These are phyloP conservation scores for Backusella westeae DNA, from an alignment of 192 early-diverging fungal species.

Conservation along the genomic window DNA sequence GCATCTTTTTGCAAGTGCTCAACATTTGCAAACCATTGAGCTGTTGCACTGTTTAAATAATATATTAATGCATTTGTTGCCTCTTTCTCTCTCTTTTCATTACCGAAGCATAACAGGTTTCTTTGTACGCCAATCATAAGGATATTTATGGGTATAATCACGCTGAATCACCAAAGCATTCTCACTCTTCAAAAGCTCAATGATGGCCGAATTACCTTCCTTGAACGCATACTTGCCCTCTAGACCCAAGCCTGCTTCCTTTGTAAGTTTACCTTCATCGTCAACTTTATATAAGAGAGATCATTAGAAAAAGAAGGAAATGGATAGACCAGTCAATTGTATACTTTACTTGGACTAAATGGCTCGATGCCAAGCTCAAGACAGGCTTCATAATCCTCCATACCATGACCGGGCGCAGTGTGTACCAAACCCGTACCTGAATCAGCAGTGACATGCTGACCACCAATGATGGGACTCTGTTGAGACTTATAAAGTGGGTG, in stretches of 20 bases:
- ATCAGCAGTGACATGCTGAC: slow-evolving; percentile 64
- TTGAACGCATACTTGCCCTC: slow-evolving; percentile 60
- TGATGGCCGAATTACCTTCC: slow-evolving; percentile 56
- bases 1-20: slow-evolving; percentile 60
- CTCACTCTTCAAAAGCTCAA: slow-evolving; percentile 45
- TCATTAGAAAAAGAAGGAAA: not conserved
- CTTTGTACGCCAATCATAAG: slow-evolving; percentile 86
- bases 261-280: slow-evolving; percentile 64
- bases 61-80: not conserved
- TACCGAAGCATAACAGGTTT: slow-evolving; percentile 68
- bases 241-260: slow-evolving; percentile 59
- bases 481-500: slow-evolving; percentile 50
- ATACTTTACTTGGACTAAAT: slow-evolving; percentile 54
- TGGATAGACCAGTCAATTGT: too few species aligned
- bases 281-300: slow-evolving; percentile 42
- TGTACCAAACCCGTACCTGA: slow-evolving; percentile 83
- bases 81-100: not conserved
- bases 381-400: slow-evolving; percentile 77
- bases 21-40: slow-evolving; percentile 83
- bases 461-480: slow-evolving; percentile 55
- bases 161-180: slow-evolving; percentile 48
- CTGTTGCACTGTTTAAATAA: slow-evolving; percentile 57
- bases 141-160: slow-evolving; percentile 69
- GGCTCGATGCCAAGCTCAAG: slow-evolving; percentile 51
- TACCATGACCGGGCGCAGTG: slow-evolving; percentile 78